A percentile compares a stretch with the other conserved stretches of the same genome.
phyloP scores from a whole-genome alignment of 83 land plant species.

The Diphasiastrum complanatum region DNA sequence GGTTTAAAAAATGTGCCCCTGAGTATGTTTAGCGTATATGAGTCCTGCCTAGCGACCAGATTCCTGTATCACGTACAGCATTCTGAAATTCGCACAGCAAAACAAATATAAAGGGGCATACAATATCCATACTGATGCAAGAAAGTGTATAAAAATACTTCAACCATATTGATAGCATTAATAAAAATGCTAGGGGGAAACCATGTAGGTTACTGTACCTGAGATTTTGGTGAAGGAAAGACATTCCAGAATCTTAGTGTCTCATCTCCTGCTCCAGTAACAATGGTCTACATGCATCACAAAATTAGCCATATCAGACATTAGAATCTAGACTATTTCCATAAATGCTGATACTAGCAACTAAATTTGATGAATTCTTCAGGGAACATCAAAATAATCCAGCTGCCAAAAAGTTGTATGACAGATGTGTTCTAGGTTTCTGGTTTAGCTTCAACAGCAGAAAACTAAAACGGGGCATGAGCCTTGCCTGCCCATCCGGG shows the following conservation, averaged over 20 bases:
- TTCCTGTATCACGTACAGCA: conserved; percentile 33
- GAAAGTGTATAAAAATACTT: background rate
- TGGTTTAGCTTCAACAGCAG: background rate
- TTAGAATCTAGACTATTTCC: background rate
- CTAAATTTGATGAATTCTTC: too few relatives aligned
- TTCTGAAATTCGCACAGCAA: conserved; percentile 20
- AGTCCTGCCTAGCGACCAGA: conserved; percentile 42
- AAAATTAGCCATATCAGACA: background rate
- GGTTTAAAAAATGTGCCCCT: too few relatives aligned
- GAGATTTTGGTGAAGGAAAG: conserved; percentile 15
- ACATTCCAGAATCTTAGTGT: conserved; percentile 14
- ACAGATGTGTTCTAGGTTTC: background rate
- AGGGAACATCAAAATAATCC: background rate
- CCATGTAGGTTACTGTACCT: background rate
- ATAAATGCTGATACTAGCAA: background rate
- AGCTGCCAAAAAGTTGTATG: background rate
- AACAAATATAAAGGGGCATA: background rate
- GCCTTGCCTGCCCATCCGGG: conserved; percentile 9
- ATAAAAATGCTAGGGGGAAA: too few relatives aligned
- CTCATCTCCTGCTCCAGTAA: conserved; percentile 16
- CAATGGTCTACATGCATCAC: conserved; percentile 3
- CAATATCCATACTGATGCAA: background rate
- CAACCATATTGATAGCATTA: background rate
- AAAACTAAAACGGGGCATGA: background rate
- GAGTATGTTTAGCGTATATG: too few relatives aligned